Evolutionary conservation across 2,329 filamentous ascomycete species (phyloP).

Genomic region (Thermochaetoides dissita): DNA sequence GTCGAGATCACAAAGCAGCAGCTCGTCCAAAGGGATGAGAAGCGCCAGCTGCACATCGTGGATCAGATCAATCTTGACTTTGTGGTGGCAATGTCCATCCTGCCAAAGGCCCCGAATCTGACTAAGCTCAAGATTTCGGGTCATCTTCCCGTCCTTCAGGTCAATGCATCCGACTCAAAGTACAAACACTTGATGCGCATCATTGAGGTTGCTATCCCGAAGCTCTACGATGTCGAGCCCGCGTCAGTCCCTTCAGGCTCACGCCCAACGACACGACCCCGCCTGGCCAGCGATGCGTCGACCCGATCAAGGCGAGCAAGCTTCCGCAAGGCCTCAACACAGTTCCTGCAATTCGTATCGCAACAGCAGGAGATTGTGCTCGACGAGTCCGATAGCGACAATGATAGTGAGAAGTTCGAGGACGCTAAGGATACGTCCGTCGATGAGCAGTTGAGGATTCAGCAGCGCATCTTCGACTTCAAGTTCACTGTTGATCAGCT

Average conservation of each 20-base stretch:
- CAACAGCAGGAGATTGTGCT: slow-evolving; percentile 63
- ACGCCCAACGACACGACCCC: slow-evolving; percentile 26
- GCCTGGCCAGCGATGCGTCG: slow-evolving; percentile 33
- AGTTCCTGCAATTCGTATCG: slow-evolving; percentile 51
- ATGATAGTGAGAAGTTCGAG: slow-evolving; percentile 52
- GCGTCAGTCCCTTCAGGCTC: not conserved
- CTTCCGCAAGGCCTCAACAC: slow-evolving; percentile 50
- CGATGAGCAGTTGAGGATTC: slow-evolving; percentile 52
- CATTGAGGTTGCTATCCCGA: slow-evolving; percentile 88
- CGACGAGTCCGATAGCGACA: slow-evolving; percentile 53
- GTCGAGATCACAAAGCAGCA: slow-evolving; percentile 82
- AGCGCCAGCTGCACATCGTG: slow-evolving; percentile 71
- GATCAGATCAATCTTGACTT: slow-evolving; percentile 98
- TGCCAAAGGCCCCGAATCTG: slow-evolving; percentile 88
- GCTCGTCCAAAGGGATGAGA: slow-evolving; percentile 51
- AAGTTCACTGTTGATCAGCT: slow-evolving; percentile 92
- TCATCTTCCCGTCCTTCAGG: slow-evolving; percentile 82
- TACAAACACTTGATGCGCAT: slow-evolving; percentile 96
- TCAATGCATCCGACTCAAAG: slow-evolving; percentile 82
- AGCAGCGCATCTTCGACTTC: slow-evolving; percentile 88
- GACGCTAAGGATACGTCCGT: slow-evolving; percentile 46
- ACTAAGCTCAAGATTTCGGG: slow-evolving; percentile 86
- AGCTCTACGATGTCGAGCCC: slow-evolving; percentile 33
- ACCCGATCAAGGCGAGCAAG: slow-evolving; percentile 29
- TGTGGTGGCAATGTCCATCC: slow-evolving; percentile 84